phyloP scores from a whole-genome alignment of 129 eudicot species.

The Arctium lappa region DNA sequence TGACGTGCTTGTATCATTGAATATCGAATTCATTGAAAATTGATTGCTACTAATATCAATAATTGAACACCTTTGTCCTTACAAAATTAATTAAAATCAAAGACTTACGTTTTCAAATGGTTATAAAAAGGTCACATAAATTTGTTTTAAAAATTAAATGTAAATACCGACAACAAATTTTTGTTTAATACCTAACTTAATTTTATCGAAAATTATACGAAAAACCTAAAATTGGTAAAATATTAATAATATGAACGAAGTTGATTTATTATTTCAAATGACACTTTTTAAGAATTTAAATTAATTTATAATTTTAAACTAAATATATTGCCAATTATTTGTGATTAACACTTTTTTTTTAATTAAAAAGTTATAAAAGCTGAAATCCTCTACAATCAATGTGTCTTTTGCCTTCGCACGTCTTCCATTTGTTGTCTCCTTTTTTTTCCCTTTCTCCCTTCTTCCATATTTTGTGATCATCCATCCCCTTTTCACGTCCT shows the following conservation, averaged over 20 bases:
- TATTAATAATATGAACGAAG: too few relatives aligned
- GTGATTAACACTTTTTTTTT: not conserved
- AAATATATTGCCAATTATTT: not conserved
- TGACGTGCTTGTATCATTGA: too few relatives aligned
- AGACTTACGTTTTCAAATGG: not conserved
- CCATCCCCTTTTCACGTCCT: constrained; percentile 17
- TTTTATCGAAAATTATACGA: too few relatives aligned
- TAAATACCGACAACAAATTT: too few relatives aligned
- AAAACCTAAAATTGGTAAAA: too few relatives aligned
- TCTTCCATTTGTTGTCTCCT: constrained; percentile 26
- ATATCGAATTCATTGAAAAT: not conserved
- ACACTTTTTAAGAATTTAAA: too few relatives aligned
- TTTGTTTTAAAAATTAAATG: too few relatives aligned
- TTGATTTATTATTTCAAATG: too few relatives aligned
- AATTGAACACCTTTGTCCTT: not conserved
- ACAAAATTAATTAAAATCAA: not conserved
- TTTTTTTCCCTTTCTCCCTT: not conserved
- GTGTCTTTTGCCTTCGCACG: constrained; percentile 43
- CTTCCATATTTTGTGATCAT: not conserved
- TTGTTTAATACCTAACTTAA: too few relatives aligned
- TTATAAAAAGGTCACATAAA: not conserved
- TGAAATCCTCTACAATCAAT: constrained; percentile 47
- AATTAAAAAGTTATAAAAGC: constrained; percentile 25
- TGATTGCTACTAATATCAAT: not conserved
- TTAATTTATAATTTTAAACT: not conserved